These are phyloP conservation scores for Ophiorrhiza pumila DNA, from an alignment of 257 asterid genomes.

Conservation along the genomic window DNA sequence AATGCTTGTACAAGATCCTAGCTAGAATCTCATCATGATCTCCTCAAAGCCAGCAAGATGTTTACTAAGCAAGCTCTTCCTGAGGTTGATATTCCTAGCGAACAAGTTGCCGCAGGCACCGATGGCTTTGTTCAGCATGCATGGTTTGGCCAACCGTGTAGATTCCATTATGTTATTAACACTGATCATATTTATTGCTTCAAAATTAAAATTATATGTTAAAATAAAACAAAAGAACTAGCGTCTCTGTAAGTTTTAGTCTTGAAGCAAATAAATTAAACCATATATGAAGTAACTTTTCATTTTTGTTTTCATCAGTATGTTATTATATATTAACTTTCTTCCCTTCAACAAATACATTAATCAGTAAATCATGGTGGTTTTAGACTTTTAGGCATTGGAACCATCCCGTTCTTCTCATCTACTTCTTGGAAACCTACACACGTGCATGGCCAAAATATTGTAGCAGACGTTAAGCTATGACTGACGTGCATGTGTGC, in stretches of 20 bases:
- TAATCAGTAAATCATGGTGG: conserved; percentile 7
- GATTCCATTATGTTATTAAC: too few relatives aligned
- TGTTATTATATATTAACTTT: too few relatives aligned
- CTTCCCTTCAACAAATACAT: not conserved
- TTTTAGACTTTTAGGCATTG: not conserved
- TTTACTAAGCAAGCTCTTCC: conserved; percentile 7
- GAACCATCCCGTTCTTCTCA: not conserved
- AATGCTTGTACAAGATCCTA: not conserved
- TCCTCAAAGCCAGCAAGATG: conserved; percentile 21
- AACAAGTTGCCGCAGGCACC: conserved; percentile 21
- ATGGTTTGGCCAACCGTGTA: conserved; percentile 9
- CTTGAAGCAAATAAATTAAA: too few relatives aligned
- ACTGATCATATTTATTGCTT: too few relatives aligned
- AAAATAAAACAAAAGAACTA: too few relatives aligned
- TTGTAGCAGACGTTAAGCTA: not conserved
- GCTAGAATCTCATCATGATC: conserved; percentile 1
- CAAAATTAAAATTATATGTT: too few relatives aligned
- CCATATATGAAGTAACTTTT: too few relatives aligned
- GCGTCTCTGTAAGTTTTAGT: too few relatives aligned
- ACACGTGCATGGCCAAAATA: conserved; percentile 19
- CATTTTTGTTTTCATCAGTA: too few relatives aligned
- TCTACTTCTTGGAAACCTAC: conserved; percentile 21
- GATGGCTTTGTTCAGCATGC: conserved; percentile 12
- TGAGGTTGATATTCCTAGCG: conserved; percentile 8
- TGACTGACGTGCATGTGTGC: not conserved